phyloP scores from a whole-genome alignment of 495 filamentous ascomycete species.

The Hypoxylon perforatum region DNA sequence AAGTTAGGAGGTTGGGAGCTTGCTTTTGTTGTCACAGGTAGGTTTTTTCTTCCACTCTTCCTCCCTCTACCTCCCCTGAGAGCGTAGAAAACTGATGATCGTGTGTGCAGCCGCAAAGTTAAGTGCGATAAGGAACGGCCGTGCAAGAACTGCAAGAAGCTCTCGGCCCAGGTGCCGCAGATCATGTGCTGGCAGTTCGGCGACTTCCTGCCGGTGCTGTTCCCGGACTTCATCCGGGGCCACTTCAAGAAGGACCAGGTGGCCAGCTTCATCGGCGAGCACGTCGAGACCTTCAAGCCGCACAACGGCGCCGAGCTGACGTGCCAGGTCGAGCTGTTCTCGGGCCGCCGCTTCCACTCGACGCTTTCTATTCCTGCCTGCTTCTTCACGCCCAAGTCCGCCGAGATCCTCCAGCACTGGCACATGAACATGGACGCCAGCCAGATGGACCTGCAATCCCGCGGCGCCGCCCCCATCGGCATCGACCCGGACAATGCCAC shows the following conservation, averaged over 20 bases:
- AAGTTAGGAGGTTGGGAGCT: slow-evolving; percentile 58
- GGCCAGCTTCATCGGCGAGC: slow-evolving; percentile 52
- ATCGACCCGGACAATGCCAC: slow-evolving; percentile 49
- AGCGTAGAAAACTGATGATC: slow-evolving; percentile 21
- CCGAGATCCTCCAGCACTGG: slow-evolving; percentile 59
- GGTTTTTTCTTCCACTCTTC: slow-evolving; percentile 16
- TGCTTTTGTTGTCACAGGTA: slow-evolving; percentile 62
- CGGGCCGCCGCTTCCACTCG: slow-evolving; percentile 52
- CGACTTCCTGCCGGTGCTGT: slow-evolving; percentile 57
- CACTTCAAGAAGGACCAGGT: slow-evolving; percentile 60
- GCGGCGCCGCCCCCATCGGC: slow-evolving; percentile 57
- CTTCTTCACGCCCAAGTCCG: slow-evolving; percentile 58
- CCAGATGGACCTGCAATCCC: slow-evolving; percentile 49
- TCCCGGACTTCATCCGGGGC: slow-evolving; percentile 59
- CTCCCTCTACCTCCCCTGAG: slow-evolving; percentile 13
- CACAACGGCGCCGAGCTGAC: slow-evolving; percentile 47
- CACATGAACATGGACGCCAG: slow-evolving; percentile 48
- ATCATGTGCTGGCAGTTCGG: slow-evolving; percentile 60
- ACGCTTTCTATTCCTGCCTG: slow-evolving; percentile 54
- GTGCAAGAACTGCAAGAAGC: slow-evolving; percentile 60
- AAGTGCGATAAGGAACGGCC: slow-evolving; percentile 58
- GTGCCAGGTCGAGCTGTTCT: slow-evolving; percentile 55
- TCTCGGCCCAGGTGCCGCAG: slow-evolving; percentile 54
- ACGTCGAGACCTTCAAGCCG: slow-evolving; percentile 54
- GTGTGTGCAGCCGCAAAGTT: slow-evolving; percentile 49